Evolutionary conservation across 2,329 filamentous ascomycete species (phyloP), one percentile per base, ranked within the genome.

Genomic region (Fusarium sacchari): DNA sequence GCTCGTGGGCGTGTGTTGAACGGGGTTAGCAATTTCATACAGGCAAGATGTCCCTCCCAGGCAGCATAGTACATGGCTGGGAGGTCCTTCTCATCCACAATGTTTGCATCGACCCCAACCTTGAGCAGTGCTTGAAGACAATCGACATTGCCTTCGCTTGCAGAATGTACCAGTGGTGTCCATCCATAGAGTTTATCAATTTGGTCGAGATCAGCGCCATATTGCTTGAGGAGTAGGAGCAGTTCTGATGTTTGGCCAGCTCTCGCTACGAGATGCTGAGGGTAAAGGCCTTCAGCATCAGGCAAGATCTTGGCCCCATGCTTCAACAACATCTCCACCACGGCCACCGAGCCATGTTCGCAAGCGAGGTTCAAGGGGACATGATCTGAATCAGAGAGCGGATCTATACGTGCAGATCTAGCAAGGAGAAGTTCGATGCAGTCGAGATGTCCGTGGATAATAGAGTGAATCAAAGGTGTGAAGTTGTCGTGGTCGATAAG

Each of bases 31-130:
- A 98, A 87, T 78, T 92, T 92, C 93, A 99, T 97, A 84, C 96
- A 98, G 78, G 96, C 93, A 61, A 98, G 84, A 80, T 98, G 94
- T 1, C 96, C 96, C 84, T 99, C 96, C 96, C 96, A 99, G 0
- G 95, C 96, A 20, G 96, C 96, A 82, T 99, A 99, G 82, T 99
- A 99, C 91, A 98, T 95, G 34, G 96, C 95, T 5, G 95, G 94
- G 8, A 98, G 88, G 22, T 91, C 92, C 80, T 98, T 99, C 83
- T 99, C 96, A 79, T 99, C 96, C 47, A 94, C 84, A 61, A 95
- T 93, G 73, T 91, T 92, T 3, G 93, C 89, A 77, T 97, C 90
- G 7, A 93, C 95, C 13, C 93, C 92, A 71, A 93, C 90, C 60
- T 94, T 90, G 17, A 99, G 86, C 8, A 99, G 87, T 3, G 92